Base-by-base conservation (phyloP, 2,329 filamentous ascomycete genomes). In the Xylaria sp. region DNA sequence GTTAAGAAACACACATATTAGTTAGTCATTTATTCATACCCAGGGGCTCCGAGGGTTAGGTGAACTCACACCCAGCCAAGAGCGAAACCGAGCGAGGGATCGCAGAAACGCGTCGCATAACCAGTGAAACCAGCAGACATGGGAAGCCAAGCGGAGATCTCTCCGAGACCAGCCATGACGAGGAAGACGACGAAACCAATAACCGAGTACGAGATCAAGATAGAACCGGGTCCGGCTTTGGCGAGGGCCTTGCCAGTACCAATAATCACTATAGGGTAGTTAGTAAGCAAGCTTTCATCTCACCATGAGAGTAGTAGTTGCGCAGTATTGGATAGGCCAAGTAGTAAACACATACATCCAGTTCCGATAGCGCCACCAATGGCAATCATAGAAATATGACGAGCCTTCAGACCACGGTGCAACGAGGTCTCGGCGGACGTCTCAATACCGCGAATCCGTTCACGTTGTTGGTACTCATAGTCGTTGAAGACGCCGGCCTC, bases 71-170 rank as follows among this genome's bases (percentile, higher is more conserved):
- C 89, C 84, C 87, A 94, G 42, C 92, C 92, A 13, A 94, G 85
- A 65, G 91, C 87, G 78, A 96, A 96, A 63, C 93, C 93, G 29
- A 96, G 86, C 69, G 92, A 91, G 62, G 92, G 92, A 74, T 96
- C 92, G 75, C 90, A 91, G 82, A 93, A 96, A 57, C 93, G 87
- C 69, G 89, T 87, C 27, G 93, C 92, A 77, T 94, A 96, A 75
- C 92, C 92, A 69, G 92, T 92, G 80, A 96, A 97, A 73, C 93
- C 93, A 77, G 91, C 89, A 63, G 89, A 87, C 75, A 94, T 85
- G 60, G 93, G 93, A 40, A 96, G 80, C 91, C 92, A 96, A 61
- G 92, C 88, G 9, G 92, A 92, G 92, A 96, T 96, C 80, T 95
- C 92, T 71, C 92, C 93, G 3, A 96, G 87, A 65, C 88, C 90